Percentiles rank a stretch among this genome's conserved stretches.
Conservation (phyloP, 495 filamentous ascomycete species). For the Penicillium antarcticum region DNA sequence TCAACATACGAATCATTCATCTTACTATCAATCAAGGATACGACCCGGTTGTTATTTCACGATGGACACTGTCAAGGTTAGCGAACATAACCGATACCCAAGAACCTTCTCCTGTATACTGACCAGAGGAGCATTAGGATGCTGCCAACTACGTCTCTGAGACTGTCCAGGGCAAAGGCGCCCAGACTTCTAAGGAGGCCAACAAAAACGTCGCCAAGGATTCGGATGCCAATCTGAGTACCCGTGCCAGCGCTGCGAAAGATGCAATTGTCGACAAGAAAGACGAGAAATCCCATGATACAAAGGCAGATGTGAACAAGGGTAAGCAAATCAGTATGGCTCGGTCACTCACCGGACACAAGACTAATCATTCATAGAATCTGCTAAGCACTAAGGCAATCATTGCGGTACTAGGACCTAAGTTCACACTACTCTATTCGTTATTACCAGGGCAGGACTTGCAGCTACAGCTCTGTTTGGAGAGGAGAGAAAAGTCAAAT, state of each 20-base stretch:
- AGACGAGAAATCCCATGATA: slow-evolving; percentile 7
- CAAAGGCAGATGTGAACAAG: slow-evolving; percentile 13
- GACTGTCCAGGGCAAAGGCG: slow-evolving; percentile 7
- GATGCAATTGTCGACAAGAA: slow-evolving; percentile 11
- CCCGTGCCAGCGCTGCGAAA: slow-evolving; percentile 13
- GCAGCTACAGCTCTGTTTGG: too few relatives aligned
- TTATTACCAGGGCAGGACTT: too few relatives aligned
- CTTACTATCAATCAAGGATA: too few relatives aligned
- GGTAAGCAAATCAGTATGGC: neutral
- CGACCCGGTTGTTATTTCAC: neutral
- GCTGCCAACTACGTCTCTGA: slow-evolving; percentile 12
- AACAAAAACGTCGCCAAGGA: slow-evolving; percentile 11
- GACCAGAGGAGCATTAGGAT: neutral
- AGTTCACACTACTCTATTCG: too few relatives aligned
- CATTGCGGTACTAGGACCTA: too few relatives aligned
- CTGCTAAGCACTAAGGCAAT: too few relatives aligned
- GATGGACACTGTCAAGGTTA: slow-evolving; percentile 7
- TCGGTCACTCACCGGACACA: too few relatives aligned
- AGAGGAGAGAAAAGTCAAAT: too few relatives aligned
- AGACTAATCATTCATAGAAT: too few relatives aligned
- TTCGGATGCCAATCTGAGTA: slow-evolving; percentile 1
- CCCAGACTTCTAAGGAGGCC: slow-evolving; percentile 12
- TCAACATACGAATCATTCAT: neutral
- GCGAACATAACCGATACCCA: neutral
- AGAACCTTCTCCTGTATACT: neutral